A percentile compares a stretch with the other conserved stretches of the same genome.
Conservation (phyloP, 805 yeast genomes). For the Wickerhamiella siamensis region DNA sequence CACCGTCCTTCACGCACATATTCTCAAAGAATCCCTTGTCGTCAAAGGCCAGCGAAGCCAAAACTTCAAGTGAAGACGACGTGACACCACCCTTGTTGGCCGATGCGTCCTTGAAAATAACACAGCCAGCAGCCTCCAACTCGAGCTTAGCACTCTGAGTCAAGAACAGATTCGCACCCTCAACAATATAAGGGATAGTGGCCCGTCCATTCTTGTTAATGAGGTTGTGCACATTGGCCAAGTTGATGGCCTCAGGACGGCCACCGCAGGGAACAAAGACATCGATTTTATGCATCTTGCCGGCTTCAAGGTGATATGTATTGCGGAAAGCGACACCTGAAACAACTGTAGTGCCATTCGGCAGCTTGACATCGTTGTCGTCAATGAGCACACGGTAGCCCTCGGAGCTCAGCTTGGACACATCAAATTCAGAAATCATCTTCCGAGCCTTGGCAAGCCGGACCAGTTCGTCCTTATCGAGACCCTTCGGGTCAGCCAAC, state of each 20-base stretch:
- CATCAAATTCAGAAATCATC: constrained; percentile 60
- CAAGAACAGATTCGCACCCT: constrained; percentile 92
- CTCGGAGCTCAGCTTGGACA: constrained; percentile 44
- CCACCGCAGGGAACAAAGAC: constrained; percentile 98
- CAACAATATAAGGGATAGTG: constrained; percentile 76
- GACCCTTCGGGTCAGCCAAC: constrained; percentile 78
- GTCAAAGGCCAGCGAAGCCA: constrained; percentile 83
- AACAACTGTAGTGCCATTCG: constrained; percentile 58
- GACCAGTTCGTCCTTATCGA: constrained; percentile 62
- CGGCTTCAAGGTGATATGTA: constrained; percentile 66
- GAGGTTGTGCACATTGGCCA: constrained; percentile 59
- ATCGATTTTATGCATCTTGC: constrained; percentile 51
- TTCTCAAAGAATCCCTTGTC: constrained; percentile 65
- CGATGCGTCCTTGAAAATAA: constrained; percentile 88
- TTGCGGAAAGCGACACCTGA: constrained; percentile 87
- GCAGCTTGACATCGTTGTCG: constrained; percentile 64
- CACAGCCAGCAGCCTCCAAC: constrained; percentile 73
- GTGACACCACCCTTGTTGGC: constrained; percentile 99
- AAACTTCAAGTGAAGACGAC: constrained; percentile 86
- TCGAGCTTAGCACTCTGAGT: constrained; percentile 86
- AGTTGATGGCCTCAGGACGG: constrained; percentile 89
- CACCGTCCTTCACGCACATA: constrained; percentile 52
- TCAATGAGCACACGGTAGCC: constrained; percentile 82
- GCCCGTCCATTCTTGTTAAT: constrained; percentile 63
- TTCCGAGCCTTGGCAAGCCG: constrained; percentile 65